phyloP scores from a whole-genome alignment of 2,329 filamentous ascomycete species.

The Aspergillus aculeatus region DNA sequence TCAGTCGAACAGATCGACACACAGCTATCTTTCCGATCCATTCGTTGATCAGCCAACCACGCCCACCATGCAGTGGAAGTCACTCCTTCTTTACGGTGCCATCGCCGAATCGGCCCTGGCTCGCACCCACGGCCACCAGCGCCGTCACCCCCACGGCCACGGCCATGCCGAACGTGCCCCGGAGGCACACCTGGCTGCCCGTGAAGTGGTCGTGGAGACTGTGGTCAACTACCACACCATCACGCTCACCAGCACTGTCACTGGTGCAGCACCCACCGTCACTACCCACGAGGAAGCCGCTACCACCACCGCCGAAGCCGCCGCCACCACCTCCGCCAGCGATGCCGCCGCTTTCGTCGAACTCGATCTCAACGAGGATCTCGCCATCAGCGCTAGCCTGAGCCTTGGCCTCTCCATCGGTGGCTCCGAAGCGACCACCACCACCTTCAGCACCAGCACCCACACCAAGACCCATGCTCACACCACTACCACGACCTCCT shows the following conservation, averaged over 20 bases:
- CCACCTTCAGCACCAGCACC: slow-evolving; percentile 9
- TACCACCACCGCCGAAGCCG: slow-evolving; percentile 7
- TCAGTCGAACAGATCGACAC: slow-evolving; percentile 4
- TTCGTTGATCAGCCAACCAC: neutral
- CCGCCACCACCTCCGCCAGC: slow-evolving; percentile 4
- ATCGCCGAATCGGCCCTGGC: slow-evolving; percentile 26
- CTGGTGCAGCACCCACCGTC: neutral
- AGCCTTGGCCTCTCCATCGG: neutral
- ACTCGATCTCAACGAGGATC: neutral
- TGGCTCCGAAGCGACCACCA: slow-evolving; percentile 1
- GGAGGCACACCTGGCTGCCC: slow-evolving; percentile 11
- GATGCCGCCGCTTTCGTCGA: neutral
- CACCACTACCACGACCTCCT: slow-evolving; percentile 2
- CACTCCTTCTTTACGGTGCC: slow-evolving; percentile 25
- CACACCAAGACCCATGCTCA: neutral
- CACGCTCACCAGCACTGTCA: slow-evolving; percentile 17
- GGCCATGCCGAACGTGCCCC: slow-evolving; percentile 15
- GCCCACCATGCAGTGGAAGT: slow-evolving; percentile 32
- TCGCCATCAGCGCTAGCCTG: neutral
- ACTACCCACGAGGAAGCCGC: slow-evolving; percentile 6
- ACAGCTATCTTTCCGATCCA: slow-evolving; percentile 4
- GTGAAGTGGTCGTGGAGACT: slow-evolving; percentile 11
- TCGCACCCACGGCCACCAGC: slow-evolving; percentile 29
- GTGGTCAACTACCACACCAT: slow-evolving; percentile 20
- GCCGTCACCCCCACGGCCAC: slow-evolving; percentile 24